Percentiles rank a stretch among this genome's conserved stretches.
Evolutionary conservation across 2,329 filamentous ascomycete species (phyloP).

Genomic region (Cladorrhinum sp.): DNA sequence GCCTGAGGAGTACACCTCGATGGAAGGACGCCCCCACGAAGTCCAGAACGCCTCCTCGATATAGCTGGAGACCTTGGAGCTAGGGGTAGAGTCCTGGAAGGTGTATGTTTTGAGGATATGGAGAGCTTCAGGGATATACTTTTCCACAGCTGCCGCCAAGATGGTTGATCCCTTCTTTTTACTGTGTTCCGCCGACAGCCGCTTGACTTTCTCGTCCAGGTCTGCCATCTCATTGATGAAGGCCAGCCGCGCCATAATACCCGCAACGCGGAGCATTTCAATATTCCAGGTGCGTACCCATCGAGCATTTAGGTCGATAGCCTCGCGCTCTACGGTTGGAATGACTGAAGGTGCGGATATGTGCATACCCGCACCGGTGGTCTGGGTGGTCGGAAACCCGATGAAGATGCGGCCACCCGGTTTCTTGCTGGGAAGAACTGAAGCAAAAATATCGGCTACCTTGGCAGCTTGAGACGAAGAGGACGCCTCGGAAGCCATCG

Average conservation of each 20-base stretch:
- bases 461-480: constrained; percentile 46
- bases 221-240: constrained; percentile 85
- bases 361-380: constrained; percentile 88
- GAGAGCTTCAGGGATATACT: constrained; percentile 72
- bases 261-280: constrained; percentile 86
- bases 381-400: constrained; percentile 95
- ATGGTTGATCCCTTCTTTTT: constrained; percentile 48
- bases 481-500: constrained; percentile 61
- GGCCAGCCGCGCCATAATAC: constrained; percentile 83
- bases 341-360: constrained; percentile 95
- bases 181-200: constrained; percentile 26
- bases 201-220: constrained; percentile 60
- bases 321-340: constrained; percentile 93
- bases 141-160: constrained; percentile 60
- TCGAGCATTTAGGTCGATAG: constrained; percentile 91
- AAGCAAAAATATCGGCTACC: constrained; percentile 77
- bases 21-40: constrained; percentile 74
- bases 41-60: constrained; percentile 98
- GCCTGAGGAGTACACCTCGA: constrained; percentile 84
- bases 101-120: constrained; percentile 86
- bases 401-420: constrained; percentile 87
- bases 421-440: constrained; percentile 83
- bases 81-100: constrained; percentile 87
- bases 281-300: constrained; percentile 95
- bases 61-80: constrained; percentile 74